Evolutionary conservation across 805 yeast genomes (phyloP), one percentile per base, ranked within the genome.

Genomic region (Kuraishia ogatae): DNA sequence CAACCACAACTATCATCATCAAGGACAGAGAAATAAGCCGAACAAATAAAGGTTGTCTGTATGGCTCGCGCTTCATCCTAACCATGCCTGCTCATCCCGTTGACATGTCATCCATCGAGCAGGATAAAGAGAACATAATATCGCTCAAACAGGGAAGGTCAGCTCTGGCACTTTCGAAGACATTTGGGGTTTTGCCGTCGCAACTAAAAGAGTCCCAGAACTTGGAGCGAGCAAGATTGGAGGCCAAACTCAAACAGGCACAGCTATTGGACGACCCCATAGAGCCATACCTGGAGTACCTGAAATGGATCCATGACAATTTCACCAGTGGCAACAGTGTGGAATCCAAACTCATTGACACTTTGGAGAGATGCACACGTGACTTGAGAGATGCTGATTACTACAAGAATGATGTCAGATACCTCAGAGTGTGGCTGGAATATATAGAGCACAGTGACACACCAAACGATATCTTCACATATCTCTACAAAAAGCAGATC

Each of bases 191-290:
- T 21, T 66, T 64, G 51, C 64, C 29, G 48, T 61, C 55, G 10
- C 22, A 50, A 24, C 22, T 22, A 15, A 53, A 22, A 10, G 35
- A 49, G 2, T 55, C 57, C 8, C 54, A 61, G 23, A 53, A 56
- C 21, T 60, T 65, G 8, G 76, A 81, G 60, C 65, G 85, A 50
- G 66, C 70, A 11, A 63, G 65, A 46, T 77, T 79, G 58, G 96
- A 88, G 63, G 61, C 63, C 2, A 69, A 66, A n/a, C 63, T 91
- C 15, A 64, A 65, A 10, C 72, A 73, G 1, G 58, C 82, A 7
- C 85, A 82, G 3, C 89, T 84, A 17, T 66, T 83, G 48, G 97
- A 91, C 69, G 97, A 92, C 66, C 97, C 97, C 0, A 66, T 91
- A 22, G 89, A 87, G 58, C 80, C 83, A 1, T 90, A 78, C 66